These are phyloP conservation scores for Conticribra weissflogii DNA, from an alignment of 108 stramenopile genomes.

Conservation along the genomic window DNA sequence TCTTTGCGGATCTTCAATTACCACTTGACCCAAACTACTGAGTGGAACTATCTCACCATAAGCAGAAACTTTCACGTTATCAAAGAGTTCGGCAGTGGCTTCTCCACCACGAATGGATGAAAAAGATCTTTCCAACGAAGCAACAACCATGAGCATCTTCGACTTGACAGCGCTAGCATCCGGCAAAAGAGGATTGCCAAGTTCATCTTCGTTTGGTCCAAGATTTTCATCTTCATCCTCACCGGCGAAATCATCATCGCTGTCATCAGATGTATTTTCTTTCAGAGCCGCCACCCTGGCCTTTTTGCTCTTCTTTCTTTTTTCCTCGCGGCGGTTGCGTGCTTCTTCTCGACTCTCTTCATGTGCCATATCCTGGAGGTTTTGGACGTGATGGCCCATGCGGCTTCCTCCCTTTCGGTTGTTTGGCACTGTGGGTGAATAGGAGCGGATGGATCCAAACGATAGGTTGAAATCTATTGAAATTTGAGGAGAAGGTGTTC, in stretches of 20 bases:
- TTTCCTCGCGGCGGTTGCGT: slow-evolving; percentile 67
- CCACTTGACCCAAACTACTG: slow-evolving; percentile 82
- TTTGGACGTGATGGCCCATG: slow-evolving; percentile 74
- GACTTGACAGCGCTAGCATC: slow-evolving; percentile 52
- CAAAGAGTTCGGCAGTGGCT: slow-evolving; percentile 85
- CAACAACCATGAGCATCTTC: slow-evolving; percentile 70
- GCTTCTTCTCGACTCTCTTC: slow-evolving; percentile 67
- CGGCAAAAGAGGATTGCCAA: slow-evolving; percentile 60
- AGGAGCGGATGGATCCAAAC: slow-evolving; percentile 11
- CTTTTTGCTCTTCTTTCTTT: slow-evolving; percentile 66
- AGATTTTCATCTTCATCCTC: slow-evolving; percentile 17
- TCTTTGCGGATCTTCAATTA: slow-evolving; percentile 77
- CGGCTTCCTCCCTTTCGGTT: slow-evolving; percentile 56
- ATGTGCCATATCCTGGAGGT: slow-evolving; percentile 73
- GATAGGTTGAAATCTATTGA: too few relatives aligned
- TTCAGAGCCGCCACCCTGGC: slow-evolving; percentile 30
- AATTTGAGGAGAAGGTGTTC: too few relatives aligned
- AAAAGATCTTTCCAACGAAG: slow-evolving; percentile 64
- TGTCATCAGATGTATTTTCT: slow-evolving; percentile 1
- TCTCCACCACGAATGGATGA: slow-evolving; percentile 82
- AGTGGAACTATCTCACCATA: slow-evolving; percentile 75
- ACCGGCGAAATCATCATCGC: slow-evolving; percentile 5
- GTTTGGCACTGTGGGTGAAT: too few relatives aligned
- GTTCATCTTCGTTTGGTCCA: slow-evolving; percentile 33
- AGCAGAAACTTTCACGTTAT: slow-evolving; percentile 72